phyloP scores from a whole-genome alignment of 2,329 filamentous ascomycete species.

The Colletotrichum echinochloae region DNA sequence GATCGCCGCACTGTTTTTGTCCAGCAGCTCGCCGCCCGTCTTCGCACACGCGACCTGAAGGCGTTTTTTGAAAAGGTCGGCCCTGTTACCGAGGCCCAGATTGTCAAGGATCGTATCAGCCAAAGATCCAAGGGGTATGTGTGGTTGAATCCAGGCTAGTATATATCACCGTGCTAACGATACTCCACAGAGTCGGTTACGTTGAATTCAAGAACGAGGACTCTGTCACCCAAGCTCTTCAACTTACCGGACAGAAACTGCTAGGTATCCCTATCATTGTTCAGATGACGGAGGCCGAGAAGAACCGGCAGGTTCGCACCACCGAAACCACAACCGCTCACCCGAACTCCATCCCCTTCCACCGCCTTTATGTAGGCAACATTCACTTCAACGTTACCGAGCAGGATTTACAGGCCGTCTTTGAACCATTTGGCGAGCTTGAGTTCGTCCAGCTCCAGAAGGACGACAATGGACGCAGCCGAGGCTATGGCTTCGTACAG shows the following conservation, averaged over 20 bases:
- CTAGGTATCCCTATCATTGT: constrained; percentile 99
- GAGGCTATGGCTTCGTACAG: constrained; percentile 99
- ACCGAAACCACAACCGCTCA: constrained; percentile 75
- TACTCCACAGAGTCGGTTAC: constrained; percentile 83
- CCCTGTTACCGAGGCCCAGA: constrained; percentile 95
- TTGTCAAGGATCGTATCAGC: constrained; percentile 97
- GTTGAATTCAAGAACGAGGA: constrained; percentile 99
- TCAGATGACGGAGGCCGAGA: constrained; percentile 98
- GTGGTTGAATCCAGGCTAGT: not conserved
- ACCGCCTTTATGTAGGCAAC: constrained; percentile 98
- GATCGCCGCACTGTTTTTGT: constrained; percentile 98
- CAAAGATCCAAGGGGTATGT: constrained; percentile 95
- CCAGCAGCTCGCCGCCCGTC: constrained; percentile 94
- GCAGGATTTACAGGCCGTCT: constrained; percentile 93
- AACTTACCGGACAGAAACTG: constrained; percentile 98
- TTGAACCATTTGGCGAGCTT: constrained; percentile 96
- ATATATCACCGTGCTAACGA: constrained; percentile 52
- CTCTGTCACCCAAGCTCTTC: constrained; percentile 90
- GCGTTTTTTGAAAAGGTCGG: constrained; percentile 96
- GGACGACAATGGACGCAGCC: constrained; percentile 89
- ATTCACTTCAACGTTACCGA: constrained; percentile 99
- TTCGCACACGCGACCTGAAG: constrained; percentile 92
- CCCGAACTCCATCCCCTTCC: constrained; percentile 91
- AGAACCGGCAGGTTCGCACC: constrained; percentile 95
- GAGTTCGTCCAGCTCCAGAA: constrained; percentile 98